Conservation (phyloP, 192 early-diverging fungal genomes). For the Podila epicladia region DNA sequence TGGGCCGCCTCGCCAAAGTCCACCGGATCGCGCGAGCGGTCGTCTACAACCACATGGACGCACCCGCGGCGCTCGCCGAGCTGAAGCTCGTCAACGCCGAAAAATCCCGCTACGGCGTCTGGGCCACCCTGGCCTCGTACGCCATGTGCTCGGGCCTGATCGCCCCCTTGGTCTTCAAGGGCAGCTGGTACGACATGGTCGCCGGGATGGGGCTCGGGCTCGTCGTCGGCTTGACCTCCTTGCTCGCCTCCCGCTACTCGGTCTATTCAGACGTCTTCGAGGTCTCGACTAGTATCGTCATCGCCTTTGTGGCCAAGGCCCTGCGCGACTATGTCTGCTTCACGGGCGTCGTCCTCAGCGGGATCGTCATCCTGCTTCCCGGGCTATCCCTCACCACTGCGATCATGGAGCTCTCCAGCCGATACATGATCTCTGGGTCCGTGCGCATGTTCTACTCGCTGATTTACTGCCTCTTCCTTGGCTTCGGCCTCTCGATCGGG, state of each 20-base stretch:
- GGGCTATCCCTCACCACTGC: conserved; percentile 85
- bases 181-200: conserved; percentile 71
- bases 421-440: conserved; percentile 87
- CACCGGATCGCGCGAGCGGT: conserved; percentile 66
- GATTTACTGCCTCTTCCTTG: conserved; percentile 83
- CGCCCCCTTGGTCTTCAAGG: conserved; percentile 75
- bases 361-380: conserved; percentile 70
- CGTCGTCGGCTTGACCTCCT: conserved; percentile 64
- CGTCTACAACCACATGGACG: conserved; percentile 62
- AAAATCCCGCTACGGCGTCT: conserved; percentile 68
- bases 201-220: conserved; percentile 46
- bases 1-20: conserved; percentile 69
- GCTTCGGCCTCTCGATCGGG: conserved; percentile 76
- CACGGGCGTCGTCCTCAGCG: conserved; percentile 64
- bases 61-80: conserved; percentile 57
- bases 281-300: conserved; percentile 70
- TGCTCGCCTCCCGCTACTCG: conserved; percentile 67
- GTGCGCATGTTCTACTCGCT: conserved; percentile 85
- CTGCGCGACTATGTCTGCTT: conserved; percentile 72
- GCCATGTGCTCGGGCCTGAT: conserved; percentile 62
- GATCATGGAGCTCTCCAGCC: conserved; percentile 90
- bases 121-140: conserved; percentile 57
- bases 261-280: conserved; percentile 77
- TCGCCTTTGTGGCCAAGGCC: conserved; percentile 70
- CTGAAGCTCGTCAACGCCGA: conserved; percentile 66